Conservation (phyloP, 371 early-diverging fungal species). For the Fennellomyces sp. region DNA sequence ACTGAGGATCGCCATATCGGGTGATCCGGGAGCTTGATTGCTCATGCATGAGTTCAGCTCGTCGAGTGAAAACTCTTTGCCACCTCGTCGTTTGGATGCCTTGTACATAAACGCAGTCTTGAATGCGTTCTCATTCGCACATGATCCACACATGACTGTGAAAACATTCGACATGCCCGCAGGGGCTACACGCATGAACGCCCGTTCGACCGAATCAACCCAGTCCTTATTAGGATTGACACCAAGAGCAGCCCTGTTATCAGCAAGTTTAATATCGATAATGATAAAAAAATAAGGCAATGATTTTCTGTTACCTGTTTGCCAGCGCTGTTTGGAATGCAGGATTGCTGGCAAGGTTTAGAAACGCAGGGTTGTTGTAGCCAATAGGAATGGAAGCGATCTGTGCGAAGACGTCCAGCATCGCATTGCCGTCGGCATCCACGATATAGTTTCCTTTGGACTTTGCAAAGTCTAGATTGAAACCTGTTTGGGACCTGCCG, state of each 20-base stretch:
- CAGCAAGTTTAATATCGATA: not conserved
- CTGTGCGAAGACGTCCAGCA: conserved; percentile 75
- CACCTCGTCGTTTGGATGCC: conserved; percentile 61
- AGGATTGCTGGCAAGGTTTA: conserved; percentile 56
- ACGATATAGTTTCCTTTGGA: conserved; percentile 78
- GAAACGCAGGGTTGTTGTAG: conserved; percentile 72
- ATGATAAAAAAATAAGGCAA: too few species aligned
- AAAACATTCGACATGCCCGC: conserved; percentile 75
- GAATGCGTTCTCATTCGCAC: conserved; percentile 79
- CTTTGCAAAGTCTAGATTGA: conserved; percentile 58
- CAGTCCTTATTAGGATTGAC: conserved; percentile 71
- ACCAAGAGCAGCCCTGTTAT: conserved; percentile 65
- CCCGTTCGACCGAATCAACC: conserved; percentile 62
- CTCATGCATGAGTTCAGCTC: conserved; percentile 69
- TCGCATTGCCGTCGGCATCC: conserved; percentile 74
- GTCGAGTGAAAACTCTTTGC: conserved; percentile 37
- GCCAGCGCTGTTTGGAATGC: conserved; percentile 62
- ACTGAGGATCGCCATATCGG: conserved; percentile 69
- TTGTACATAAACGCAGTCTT: conserved; percentile 81
- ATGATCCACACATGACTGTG: conserved; percentile 78
- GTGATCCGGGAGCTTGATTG: conserved; percentile 72
- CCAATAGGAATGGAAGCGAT: conserved; percentile 81
- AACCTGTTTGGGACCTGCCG: not conserved
- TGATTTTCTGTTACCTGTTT: conserved; percentile 41
- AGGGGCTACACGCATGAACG: conserved; percentile 74